Evolutionary conservation across 805 yeast species (phyloP).

Genomic region (Komagataella populi): DNA sequence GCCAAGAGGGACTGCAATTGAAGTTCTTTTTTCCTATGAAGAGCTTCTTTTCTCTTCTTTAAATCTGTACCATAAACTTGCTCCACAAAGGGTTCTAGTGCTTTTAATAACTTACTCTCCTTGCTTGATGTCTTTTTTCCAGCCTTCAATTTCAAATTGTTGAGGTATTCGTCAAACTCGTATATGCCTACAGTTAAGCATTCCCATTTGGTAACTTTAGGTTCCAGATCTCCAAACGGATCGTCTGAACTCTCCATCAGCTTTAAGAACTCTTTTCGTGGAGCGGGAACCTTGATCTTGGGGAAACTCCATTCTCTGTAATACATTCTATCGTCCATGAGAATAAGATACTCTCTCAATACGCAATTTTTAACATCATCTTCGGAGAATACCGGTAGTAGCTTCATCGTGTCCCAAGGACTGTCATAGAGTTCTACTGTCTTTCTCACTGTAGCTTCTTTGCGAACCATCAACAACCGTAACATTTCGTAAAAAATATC

Average conservation of each 20-base stretch:
- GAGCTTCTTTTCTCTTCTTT: conserved; percentile 36
- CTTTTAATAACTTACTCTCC: conserved; percentile 15
- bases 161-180: conserved; percentile 22
- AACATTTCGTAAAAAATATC: conserved; percentile 35
- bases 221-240: conserved; percentile 17
- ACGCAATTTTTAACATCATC: conserved; percentile 3
- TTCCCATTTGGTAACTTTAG: conserved; percentile 20
- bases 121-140: conserved; percentile 12
- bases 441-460: conserved; percentile 12
- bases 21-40: conserved; percentile 45
- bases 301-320: conserved; percentile 19
- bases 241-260: conserved; percentile 11
- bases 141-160: conserved; percentile 16
- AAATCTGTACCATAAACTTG: conserved; percentile 29
- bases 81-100: conserved; percentile 18
- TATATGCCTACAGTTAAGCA: conserved; percentile 30
- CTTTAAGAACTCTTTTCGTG: conserved; percentile 14
- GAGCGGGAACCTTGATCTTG: conserved; percentile 20
- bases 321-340: conserved; percentile 42
- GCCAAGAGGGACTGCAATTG: conserved; percentile 51
- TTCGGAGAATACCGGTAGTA: conserved; percentile 9
- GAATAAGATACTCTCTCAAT: conserved; percentile 19
- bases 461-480: conserved; percentile 11
- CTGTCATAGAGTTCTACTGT: conserved; percentile 24
- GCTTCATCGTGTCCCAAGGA: conserved; percentile 13